These are phyloP conservation scores for Penicillium sp. DNA, from an alignment of 2,329 filamentous ascomycete genomes.

Conservation along the genomic window DNA sequence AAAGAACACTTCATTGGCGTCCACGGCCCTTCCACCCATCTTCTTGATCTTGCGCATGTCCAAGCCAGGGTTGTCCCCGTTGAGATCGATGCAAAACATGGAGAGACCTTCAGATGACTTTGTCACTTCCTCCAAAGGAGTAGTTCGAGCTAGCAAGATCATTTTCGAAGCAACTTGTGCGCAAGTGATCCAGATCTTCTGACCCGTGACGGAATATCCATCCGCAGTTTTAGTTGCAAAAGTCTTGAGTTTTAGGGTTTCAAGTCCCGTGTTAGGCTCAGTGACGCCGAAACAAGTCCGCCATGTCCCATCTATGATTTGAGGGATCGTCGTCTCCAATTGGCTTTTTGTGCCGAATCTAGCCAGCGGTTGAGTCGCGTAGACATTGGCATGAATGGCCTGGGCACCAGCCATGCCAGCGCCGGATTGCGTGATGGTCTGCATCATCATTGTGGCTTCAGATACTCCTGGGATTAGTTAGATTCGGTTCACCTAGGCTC, in stretches of 20 bases:
- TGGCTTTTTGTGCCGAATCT: conserved; percentile 69
- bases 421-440: conserved; percentile 71
- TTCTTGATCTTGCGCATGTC: conserved; percentile 73
- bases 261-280: conserved; percentile 77
- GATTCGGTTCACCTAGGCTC: rapidly evolving
- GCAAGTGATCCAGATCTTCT: conserved; percentile 88
- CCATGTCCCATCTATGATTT: conserved; percentile 69
- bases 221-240: conserved; percentile 59
- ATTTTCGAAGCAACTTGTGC: conserved; percentile 80
- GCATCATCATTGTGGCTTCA: conserved; percentile 84
- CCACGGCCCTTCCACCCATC: conserved; percentile 79
- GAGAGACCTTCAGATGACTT: conserved; percentile 75
- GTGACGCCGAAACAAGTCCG: conserved; percentile 79
- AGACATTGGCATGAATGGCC: conserved; percentile 56
- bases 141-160: conserved; percentile 77
- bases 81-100: conserved; percentile 76
- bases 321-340: conserved; percentile 62
- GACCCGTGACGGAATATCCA: conserved; percentile 67
- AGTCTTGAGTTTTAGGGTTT: conserved; percentile 70
- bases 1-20: conserved; percentile 87
- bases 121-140: conserved; percentile 62
- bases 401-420: conserved; percentile 72
- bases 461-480: conserved; percentile 53
- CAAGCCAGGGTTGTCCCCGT: conserved; percentile 59
- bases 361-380: conserved; percentile 66